Base-by-base conservation (phyloP, 768 basidiomycete genomes). In the Tephrocybe sp. region DNA sequence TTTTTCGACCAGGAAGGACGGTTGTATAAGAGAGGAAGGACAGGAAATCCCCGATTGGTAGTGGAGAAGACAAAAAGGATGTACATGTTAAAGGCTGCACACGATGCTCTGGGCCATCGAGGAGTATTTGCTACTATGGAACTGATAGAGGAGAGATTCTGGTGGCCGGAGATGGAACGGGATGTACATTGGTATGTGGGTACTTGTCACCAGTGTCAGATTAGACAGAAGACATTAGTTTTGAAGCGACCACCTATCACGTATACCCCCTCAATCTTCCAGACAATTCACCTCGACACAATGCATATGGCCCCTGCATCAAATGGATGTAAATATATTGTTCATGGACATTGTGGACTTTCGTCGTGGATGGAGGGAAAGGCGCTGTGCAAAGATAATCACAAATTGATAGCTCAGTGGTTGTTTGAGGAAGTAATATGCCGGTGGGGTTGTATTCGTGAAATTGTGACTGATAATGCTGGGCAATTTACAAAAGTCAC, bases 201-300 rank as follows among this genome's bases (percentile, higher is more conserved):
- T n/a, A 64, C 64, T 8, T 72, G 70, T 34, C 66, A 66, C 42
- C 30, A 60, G 8, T 71, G 70, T 54, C 70, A 72, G 44, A 44
- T 60, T 56, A 4, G n/a, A n/a, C n/a, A n/a, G n/a, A n/a, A n/a
- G n/a, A n/a, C n/a, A n/a, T n/a, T n/a, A n/a, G n/a, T n/a, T n/a
- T n/a, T n/a, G n/a, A n/a, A n/a, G n/a, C n/a, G n/a, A n/a, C n/a
- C n/a, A n/a, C n/a, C n/a, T n/a, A 52, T 66, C 6, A 44, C 67
- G 0, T 37, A 48, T 3, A 62, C 66, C 0, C 54, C 54, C 21
- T 57, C 59, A 7, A 16, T 70, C 7, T 68, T 74, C 42, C 44
- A 47, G 15, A 56, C 44, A 7, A 45, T 60, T 15, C 60, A n/a
- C n/a, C n/a, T n/a, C n/a, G n/a, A n/a, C n/a, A n/a, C n/a, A n/a